Conservation (phyloP, 345 rosid species). For the Rubroshorea leprosula region DNA sequence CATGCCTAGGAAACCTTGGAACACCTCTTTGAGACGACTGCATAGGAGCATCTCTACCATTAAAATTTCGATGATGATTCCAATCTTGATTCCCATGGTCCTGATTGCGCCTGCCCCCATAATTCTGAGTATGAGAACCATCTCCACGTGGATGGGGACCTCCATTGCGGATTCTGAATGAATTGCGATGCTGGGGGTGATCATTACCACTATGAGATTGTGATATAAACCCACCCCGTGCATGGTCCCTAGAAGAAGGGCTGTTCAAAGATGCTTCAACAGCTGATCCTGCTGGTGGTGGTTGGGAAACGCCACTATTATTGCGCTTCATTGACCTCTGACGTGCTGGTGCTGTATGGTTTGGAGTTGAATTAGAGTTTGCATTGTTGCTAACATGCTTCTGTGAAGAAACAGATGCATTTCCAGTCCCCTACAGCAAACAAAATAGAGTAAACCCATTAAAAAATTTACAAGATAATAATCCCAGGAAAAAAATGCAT, state of each 20-base stretch:
- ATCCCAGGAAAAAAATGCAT: background rate
- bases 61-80: slow-evolving; percentile 54
- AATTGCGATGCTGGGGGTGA: slow-evolving; percentile 56
- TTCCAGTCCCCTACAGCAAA: slow-evolving; percentile 33
- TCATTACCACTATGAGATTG: slow-evolving; percentile 49
- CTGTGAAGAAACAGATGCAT: slow-evolving; percentile 22
- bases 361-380: slow-evolving; percentile 30
- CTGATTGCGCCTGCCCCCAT: slow-evolving; percentile 72
- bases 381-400: slow-evolving; percentile 32
- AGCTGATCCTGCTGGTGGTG: slow-evolving; percentile 26
- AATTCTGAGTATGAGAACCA: slow-evolving; percentile 62
- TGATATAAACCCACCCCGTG: slow-evolving; percentile 43
- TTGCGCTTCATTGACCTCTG: slow-evolving; percentile 42
- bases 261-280: slow-evolving; percentile 31
- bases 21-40: slow-evolving; percentile 52
- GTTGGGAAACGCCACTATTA: slow-evolving; percentile 28
- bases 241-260: slow-evolving; percentile 50
- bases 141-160: slow-evolving; percentile 45
- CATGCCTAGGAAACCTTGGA: slow-evolving; percentile 54
- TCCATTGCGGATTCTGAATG: slow-evolving; percentile 55
- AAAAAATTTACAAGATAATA: too few species aligned
- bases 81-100: slow-evolving; percentile 62
- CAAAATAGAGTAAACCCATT: background rate
- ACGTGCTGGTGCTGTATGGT: slow-evolving; percentile 25
- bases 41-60: slow-evolving; percentile 56